phyloP scores from a whole-genome alignment of 352 stramenopile genomes.

The Phytophthora hibernalis region DNA sequence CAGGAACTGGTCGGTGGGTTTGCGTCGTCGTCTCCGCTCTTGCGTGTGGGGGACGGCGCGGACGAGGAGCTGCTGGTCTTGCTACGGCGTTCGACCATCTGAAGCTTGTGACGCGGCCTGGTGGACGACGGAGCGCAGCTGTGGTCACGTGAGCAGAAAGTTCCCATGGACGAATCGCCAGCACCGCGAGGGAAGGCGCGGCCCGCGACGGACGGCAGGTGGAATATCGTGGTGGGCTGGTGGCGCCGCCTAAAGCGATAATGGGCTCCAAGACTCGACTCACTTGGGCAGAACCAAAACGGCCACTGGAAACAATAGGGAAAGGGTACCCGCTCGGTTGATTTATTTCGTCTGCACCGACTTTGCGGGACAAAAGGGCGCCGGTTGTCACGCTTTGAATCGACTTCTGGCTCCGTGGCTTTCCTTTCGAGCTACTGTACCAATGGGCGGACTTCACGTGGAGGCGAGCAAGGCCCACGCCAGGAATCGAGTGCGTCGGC shows the following conservation, averaged over 20 bases:
- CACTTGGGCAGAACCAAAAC: slow-evolving; percentile 12
- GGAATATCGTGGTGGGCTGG: slow-evolving; percentile 30
- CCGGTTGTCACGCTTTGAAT: slow-evolving; percentile 2
- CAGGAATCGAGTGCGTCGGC: slow-evolving; percentile 9
- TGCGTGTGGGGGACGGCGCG: slow-evolving; percentile 15
- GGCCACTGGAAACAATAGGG: slow-evolving; percentile 44
- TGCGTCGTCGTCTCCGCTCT: slow-evolving; percentile 20
- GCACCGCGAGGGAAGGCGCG: slow-evolving; percentile 26
- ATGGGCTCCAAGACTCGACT: slow-evolving; percentile 13
- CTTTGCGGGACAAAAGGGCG: slow-evolving; percentile 21
- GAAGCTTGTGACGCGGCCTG: slow-evolving; percentile 18
- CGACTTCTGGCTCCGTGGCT: not conserved
- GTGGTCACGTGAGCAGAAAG: slow-evolving; percentile 47
- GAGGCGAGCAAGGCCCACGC: slow-evolving; percentile 1
- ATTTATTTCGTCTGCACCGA: slow-evolving; percentile 42
- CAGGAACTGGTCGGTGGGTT: slow-evolving; percentile 30
- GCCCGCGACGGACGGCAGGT: slow-evolving; percentile 17
- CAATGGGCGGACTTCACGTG: slow-evolving; percentile 1
- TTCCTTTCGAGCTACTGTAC: slow-evolving; percentile 6
- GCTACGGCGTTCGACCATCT: slow-evolving; percentile 25
- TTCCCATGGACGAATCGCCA: slow-evolving; percentile 44
- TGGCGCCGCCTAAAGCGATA: slow-evolving; percentile 18
- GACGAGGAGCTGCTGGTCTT: slow-evolving; percentile 33
- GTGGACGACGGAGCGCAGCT: slow-evolving; percentile 25
- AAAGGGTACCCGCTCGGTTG: slow-evolving; percentile 28